Base-by-base conservation (phyloP, 148 eudicot genomes). In the Chenopodium formosanum region DNA sequence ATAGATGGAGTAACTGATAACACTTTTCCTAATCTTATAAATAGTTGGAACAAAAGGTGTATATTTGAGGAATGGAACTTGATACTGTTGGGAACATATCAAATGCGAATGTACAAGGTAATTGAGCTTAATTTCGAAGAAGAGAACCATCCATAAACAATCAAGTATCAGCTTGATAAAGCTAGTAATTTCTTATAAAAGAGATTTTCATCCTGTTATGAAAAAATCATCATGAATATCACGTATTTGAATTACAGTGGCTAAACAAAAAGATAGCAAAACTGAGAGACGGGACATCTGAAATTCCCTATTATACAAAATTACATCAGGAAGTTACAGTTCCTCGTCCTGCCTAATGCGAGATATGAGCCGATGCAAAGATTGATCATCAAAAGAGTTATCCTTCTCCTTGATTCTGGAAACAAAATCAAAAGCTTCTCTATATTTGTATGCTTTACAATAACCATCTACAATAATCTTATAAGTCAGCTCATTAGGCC, bases 401-500 rank as follows among this genome's bases (percentile, higher is more conserved):
- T 93, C 95, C n/a, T 29, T 84, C 67, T 89, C 90, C 81, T 84
- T 89, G 65, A 90, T 90, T 20, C 69, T 85, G 4, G 90, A 86
- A 69, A 91, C 91, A 86, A 93, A 94, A 20, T 91, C 94, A 79
- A 87, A 81, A 9, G 94, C 98, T 81, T 94, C 98, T 69, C 78
- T 76, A 66, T 90, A 88, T 87, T 85, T 89, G 62, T 78, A 88
- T 8, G 89, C 94, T 85, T 88, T 95, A 87, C 97, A 93, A 79
- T 89, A 93, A 70, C 92, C 92, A 85, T 92, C 97, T 53, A 95
- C 87, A 73, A 92, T 78, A 40, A 85, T 92, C 83, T 84, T 93
- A 86, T 95, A 95, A 40, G 97, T 95, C 58, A 92, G 83, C 88
- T 93, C 97, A 84, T 91, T 91, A 14, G 98, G 97, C 74, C 71